Evolutionary conservation across 495 filamentous ascomycete genomes (phyloP), one percentile per base, ranked within the genome.

Genomic region (Opeltia flavorubescens): DNA sequence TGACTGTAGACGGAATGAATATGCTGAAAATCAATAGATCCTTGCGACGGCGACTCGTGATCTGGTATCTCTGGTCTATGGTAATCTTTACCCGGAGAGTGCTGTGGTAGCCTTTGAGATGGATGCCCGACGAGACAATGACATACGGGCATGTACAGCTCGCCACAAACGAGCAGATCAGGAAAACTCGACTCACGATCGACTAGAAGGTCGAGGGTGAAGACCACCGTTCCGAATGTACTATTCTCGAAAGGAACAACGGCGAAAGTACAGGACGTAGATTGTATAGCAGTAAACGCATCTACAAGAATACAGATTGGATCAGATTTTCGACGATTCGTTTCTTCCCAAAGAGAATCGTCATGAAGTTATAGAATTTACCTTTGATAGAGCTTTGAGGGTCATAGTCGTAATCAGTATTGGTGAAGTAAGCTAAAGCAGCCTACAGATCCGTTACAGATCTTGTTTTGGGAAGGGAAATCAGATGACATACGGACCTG

Each of bases 161-260:
- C 91, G 29, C 73, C 81, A 56, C 77, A 84, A 24, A 95, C 81
- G 44, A 67, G 61, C 23, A 91, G 71, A 55, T 84, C 76, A 15
- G 68, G 67, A 58, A 78, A 84, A 25, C 57, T 53, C 46, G 58
- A 54, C 23, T 65, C 60, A 28, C 81, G 71, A 63, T 94, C 87
- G 50, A 85, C 84, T 45, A 98, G 72, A 44, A 88, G 76, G 61
- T 95, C 89, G 6, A 98, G 75, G 0, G 88, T 94, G 59, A 80
- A 76, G 21, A 89, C 77, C 33, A 98, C 93, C 35, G 80, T 78
- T 50, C 91, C 91, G 64, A 95, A 93, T 53, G 87, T 87, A 8
- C 82, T 89, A 64, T 98, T 98, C 63, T 98, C 91, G 65, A 93
- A 89, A 25, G 91, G 91, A 13, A 95, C 84, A 3, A 98, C 84